Conservation (phyloP, 2,329 filamentous ascomycete genomes). For the Sarocladium oryzae region DNA sequence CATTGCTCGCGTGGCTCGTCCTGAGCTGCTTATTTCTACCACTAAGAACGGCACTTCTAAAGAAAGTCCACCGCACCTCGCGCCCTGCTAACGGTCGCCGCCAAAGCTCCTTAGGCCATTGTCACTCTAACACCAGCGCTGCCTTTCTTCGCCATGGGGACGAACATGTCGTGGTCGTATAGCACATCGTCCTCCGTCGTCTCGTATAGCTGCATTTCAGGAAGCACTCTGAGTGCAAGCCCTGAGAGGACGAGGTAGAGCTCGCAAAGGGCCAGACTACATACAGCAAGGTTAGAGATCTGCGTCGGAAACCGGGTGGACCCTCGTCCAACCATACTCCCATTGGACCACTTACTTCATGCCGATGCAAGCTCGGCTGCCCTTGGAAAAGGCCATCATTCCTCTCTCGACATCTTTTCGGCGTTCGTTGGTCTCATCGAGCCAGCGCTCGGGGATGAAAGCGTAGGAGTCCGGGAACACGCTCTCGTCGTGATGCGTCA, state of each 20-base stretch:
- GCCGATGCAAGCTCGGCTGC: slow-evolving; percentile 30
- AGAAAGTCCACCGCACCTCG: no score
- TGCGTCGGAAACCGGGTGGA: no score
- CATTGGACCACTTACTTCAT: slow-evolving; percentile 14
- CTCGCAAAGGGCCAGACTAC: slow-evolving; percentile 19
- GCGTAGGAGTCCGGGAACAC: slow-evolving; percentile 29
- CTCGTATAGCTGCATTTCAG: slow-evolving; percentile 1
- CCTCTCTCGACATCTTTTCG: slow-evolving; percentile 22
- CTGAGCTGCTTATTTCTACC: no score
- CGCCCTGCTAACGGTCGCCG: no score
- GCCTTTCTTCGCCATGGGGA: slow-evolving; percentile 2
- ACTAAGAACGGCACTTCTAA: no score
- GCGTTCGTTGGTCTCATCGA: slow-evolving; percentile 21
- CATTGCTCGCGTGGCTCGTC: no score
- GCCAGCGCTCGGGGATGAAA: slow-evolving; percentile 31
- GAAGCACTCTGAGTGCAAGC: slow-evolving; percentile 16
- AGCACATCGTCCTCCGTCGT: slow-evolving; percentile 3
- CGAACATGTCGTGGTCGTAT: slow-evolving; percentile 9
- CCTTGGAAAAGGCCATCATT: slow-evolving; percentile 32
- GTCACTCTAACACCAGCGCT: slow-evolving; percentile 2
- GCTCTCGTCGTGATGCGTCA: slow-evolving; percentile 29
- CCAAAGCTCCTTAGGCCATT: no score
- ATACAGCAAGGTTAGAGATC: neutral
- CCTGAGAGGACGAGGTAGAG: slow-evolving; percentile 17
- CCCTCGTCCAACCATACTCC: no score